Base-by-base conservation (phyloP, 1,139 yeast species). In the Hyphopichia burtonii region DNA sequence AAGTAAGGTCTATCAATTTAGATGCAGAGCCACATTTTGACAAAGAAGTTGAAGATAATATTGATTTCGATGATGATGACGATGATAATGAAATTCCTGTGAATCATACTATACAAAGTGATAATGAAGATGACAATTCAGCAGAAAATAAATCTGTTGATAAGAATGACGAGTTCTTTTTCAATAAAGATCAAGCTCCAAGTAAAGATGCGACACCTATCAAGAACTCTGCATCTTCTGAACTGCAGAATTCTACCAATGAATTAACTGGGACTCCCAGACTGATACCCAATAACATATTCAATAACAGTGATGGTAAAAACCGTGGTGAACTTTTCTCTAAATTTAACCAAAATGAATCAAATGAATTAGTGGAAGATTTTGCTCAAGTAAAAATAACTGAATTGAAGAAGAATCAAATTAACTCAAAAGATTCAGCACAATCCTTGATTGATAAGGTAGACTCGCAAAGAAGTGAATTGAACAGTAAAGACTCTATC, bases 381-480 rank as follows among this genome's bases (percentile, higher is more conserved):
- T 66, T 72, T 48, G 71, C 76, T 0, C 71, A 62, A 41, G 76
- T 72, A 1, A 58, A 66, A 28, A 59, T 72, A 10, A 52, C 64
- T 1, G 67, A 61, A 15, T 27, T 41, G 15, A 41, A 43, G 18
- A 41, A 43, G 18, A 46, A 43, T 10, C 33, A 37, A 11, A 20
- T 27, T 16, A 31, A 31, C 11, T 9, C 9, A 4, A n/a, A 2
- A 1, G 27, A 31, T 5, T 14, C 20, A 17, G 28, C 7, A 17
- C 12, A 17, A 9, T 10, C 3, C 1, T 31, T 31, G 8, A 31
- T 17, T 12, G 34, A 31, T 11, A 31, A 12, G 11, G 31, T 16
- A 10, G 16, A 20, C 34, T 39, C 28, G 43, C 22, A 20, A 30
- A n/a, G 11, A 9, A 16, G 16, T 3, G 31, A 17, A 11, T 33